These are phyloP conservation scores for Populus trichocarpa DNA, from an alignment of 441 rosid species.

Conservation along the genomic window DNA sequence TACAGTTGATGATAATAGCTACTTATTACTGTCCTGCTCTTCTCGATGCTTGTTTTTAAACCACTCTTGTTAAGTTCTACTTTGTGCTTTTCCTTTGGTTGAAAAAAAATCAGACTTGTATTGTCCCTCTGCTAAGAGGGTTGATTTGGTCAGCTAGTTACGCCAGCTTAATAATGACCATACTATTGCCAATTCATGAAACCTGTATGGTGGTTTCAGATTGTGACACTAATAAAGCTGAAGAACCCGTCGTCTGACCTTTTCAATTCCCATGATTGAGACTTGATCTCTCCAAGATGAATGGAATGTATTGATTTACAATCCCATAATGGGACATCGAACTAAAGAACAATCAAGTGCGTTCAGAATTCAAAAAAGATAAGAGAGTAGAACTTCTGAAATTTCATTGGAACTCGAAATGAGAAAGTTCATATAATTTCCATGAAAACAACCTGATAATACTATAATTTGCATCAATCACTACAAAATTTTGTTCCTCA, in stretches of 20 bases:
- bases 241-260: background rate
- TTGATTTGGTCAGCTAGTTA: background rate
- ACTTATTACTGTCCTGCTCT: background rate
- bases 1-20: background rate
- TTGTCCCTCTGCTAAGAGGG: background rate
- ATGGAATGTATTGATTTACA: background rate
- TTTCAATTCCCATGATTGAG: background rate
- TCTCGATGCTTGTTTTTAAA: background rate
- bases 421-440: background rate
- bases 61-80: background rate
- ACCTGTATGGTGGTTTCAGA: background rate
- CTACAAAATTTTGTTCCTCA: background rate
- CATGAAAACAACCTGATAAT: background rate
- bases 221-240: background rate
- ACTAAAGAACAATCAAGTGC: background rate
- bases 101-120: background rate
- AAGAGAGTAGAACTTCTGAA: background rate
- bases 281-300: background rate
- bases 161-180: background rate
- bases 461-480: background rate
- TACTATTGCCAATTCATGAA: background rate
- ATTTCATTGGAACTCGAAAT: background rate
- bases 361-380: background rate
- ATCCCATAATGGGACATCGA: background rate
- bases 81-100: no score